These are phyloP conservation scores for Cutaneotrichosporon daszewskae DNA, from an alignment of 1,284 basidiomycete genomes.

Conservation along the genomic window DNA sequence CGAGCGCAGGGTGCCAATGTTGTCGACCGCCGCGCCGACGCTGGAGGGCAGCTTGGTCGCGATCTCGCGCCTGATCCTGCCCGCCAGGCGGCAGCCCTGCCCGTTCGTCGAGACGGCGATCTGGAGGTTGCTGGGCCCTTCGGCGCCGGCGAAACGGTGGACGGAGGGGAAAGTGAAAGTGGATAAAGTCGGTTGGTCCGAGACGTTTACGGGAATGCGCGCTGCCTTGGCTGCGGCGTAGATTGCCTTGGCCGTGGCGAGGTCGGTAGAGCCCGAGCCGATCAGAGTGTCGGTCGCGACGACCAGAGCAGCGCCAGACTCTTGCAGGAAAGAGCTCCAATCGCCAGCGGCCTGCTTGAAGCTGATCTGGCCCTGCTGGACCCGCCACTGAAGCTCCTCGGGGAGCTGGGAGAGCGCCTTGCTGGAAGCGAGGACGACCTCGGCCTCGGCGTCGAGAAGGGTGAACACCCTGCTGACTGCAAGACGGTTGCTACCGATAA, in stretches of 20 bases:
- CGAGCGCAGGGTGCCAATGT: conserved; percentile 64
- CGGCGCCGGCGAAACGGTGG: conserved; percentile 63
- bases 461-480: conserved; percentile 75
- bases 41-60: conserved; percentile 68
- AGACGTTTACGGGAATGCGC: conserved; percentile 74
- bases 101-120: conserved; percentile 88
- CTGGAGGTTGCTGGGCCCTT: conserved; percentile 61
- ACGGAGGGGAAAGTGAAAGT: conserved; percentile 85
- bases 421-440: conserved; percentile 61
- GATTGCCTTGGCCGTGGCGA: conserved; percentile 56
- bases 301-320: conserved; percentile 53
- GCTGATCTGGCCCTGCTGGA: conserved; percentile 54
- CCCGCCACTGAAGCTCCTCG: conserved; percentile 67
- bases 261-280: conserved; percentile 47
- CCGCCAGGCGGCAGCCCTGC: conserved; percentile 78
- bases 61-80: conserved; percentile 75
- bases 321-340: conserved; percentile 14
- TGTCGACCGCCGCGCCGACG: conserved; percentile 70
- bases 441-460: conserved; percentile 73
- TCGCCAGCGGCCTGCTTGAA: conserved; percentile 44
- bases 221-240: conserved; percentile 54
- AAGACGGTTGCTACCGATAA: conserved; percentile 69
- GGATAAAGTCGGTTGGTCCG: conserved; percentile 79
- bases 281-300: conserved; percentile 65
- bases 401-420: conserved; percentile 48